Percentiles rank a stretch among this genome's conserved stretches.
These are phyloP conservation scores for Oryza meridionalis DNA, from an alignment of 176 grass and related monocot species.

Conservation along the genomic window DNA sequence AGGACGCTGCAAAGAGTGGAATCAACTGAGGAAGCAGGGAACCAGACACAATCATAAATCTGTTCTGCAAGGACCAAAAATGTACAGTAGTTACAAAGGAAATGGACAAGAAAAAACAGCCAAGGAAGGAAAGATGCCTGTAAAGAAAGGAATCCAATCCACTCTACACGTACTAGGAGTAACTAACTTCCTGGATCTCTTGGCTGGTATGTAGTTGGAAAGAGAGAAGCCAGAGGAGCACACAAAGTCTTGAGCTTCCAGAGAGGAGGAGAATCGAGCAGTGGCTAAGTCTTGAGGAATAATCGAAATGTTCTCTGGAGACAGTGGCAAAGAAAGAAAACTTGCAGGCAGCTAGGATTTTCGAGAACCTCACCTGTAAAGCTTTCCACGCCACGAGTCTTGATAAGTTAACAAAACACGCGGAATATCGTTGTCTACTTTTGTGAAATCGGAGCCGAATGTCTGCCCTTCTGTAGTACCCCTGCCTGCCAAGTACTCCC, in stretches of 20 bases:
- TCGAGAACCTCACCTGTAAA: background rate
- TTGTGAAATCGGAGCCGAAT: background rate
- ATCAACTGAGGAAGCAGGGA: slow-evolving; percentile 13
- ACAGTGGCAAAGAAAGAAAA: background rate
- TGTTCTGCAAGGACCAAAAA: background rate
- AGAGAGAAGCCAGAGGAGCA: background rate
- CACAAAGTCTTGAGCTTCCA: background rate
- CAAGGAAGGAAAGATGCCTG: background rate
- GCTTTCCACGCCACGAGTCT: background rate
- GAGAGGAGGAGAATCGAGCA: background rate
- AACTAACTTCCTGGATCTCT: background rate
- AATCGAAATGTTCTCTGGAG: background rate
- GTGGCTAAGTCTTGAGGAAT: too few relatives aligned
- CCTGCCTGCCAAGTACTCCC: background rate
- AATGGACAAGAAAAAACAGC: background rate
- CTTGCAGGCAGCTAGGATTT: background rate
- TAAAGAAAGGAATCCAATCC: background rate
- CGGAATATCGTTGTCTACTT: background rate
- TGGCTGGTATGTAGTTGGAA: background rate
- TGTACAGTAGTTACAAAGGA: background rate
- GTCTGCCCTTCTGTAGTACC: background rate
- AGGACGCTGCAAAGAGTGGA: background rate
- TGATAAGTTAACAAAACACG: background rate
- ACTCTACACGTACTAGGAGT: background rate
- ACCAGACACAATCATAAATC: background rate